These are phyloP conservation scores for Angomonas ambiguus DNA, from an alignment of 208 protist species.

Conservation along the genomic window DNA sequence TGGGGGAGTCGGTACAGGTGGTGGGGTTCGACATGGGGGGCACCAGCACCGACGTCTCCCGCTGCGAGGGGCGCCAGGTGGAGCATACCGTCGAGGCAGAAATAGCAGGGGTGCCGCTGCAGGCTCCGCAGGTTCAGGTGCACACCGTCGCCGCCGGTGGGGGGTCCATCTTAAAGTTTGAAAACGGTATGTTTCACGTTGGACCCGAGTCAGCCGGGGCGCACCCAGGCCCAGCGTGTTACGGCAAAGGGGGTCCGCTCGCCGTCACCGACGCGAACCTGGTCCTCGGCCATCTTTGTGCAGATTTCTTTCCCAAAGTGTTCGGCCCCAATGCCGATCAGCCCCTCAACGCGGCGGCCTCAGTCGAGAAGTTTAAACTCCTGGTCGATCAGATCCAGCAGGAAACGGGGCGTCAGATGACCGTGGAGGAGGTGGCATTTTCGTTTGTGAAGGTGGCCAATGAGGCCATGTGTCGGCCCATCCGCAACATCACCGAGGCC, in stretches of 20 bases:
- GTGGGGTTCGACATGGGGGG: slow-evolving; percentile 96
- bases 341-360: slow-evolving; percentile 54
- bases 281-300: slow-evolving; percentile 87
- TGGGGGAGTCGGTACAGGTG: slow-evolving; percentile 27
- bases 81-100: slow-evolving; percentile 89
- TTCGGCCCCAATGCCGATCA: slow-evolving; percentile 85
- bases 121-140: slow-evolving; percentile 94
- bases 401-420: slow-evolving; percentile 30
- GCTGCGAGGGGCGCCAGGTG: slow-evolving; percentile 66
- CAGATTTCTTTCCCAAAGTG: slow-evolving; percentile 93
- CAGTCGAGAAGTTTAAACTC: slow-evolving; percentile 48
- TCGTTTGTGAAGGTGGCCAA: slow-evolving; percentile 94
- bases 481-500: slow-evolving; percentile 90
- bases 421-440: slow-evolving; percentile 82
- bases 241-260: slow-evolving; percentile 90
- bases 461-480: slow-evolving; percentile 95
- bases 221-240: slow-evolving; percentile 91
- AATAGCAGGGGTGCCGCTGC: slow-evolving; percentile 85
- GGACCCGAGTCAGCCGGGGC: slow-evolving; percentile 91
- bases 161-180: slow-evolving; percentile 89
- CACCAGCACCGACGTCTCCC: slow-evolving; percentile 93
- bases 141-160: slow-evolving; percentile 96
- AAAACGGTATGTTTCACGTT: slow-evolving; percentile 86
- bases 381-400: slow-evolving; percentile 55
- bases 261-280: slow-evolving; percentile 95